These are phyloP conservation scores for Penicillium subrubescens DNA, from an alignment of 495 filamentous ascomycete species.

Conservation along the genomic window DNA sequence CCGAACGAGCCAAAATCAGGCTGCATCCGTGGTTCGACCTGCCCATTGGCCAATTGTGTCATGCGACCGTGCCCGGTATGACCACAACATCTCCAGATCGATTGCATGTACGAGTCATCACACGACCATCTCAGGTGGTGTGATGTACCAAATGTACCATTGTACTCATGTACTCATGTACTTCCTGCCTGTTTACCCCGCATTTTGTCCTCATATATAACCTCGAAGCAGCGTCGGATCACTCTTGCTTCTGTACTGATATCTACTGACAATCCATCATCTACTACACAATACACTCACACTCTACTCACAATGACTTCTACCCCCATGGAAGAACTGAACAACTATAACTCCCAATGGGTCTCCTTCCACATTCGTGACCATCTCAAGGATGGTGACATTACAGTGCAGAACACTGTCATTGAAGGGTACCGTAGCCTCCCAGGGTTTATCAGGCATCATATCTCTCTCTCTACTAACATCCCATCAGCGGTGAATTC, in stretches of 20 bases:
- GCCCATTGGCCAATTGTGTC: background rate
- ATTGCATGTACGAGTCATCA: conserved; percentile 15
- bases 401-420: conserved; percentile 36
- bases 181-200: background rate
- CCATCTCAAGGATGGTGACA: conserved; percentile 35
- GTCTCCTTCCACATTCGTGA: conserved; percentile 43
- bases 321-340: background rate
- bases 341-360: conserved; percentile 40
- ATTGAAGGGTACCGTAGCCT: conserved; percentile 32
- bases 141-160: background rate
- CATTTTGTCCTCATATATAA: conserved; percentile 6
- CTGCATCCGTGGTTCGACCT: background rate
- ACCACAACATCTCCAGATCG: conserved; percentile 6
- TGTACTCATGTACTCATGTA: background rate
- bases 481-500: conserved; percentile 36
- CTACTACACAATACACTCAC: background rate
- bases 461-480: conserved; percentile 10
- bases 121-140: conserved; percentile 1
- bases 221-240: background rate
- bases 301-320: conserved; percentile 6
- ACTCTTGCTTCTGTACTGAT: background rate
- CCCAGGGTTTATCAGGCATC: background rate
- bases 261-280: background rate
- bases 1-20: background rate
- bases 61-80: conserved; percentile 2